These are phyloP conservation scores for Eimeria maxima DNA, from an alignment of 169 alveolate species.

Conservation along the genomic window DNA sequence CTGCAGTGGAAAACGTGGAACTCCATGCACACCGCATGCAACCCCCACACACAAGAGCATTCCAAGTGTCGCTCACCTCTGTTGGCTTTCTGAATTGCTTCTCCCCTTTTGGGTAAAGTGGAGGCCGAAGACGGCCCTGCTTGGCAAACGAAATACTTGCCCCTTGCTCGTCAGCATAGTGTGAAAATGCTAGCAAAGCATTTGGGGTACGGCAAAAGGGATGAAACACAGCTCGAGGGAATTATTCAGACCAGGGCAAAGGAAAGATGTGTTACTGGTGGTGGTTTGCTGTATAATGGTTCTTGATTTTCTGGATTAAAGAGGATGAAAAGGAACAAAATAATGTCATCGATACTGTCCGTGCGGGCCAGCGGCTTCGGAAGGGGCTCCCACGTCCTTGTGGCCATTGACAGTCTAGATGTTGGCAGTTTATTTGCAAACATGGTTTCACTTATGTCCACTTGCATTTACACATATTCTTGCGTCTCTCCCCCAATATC, in stretches of 20 bases:
- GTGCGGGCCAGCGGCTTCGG: background rate
- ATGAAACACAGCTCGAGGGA: background rate
- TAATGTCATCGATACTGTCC: no score
- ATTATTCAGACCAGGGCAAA: background rate
- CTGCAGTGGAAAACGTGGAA: background rate
- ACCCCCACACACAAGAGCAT: background rate
- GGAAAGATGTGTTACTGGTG: background rate
- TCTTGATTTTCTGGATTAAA: background rate
- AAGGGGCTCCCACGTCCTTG: background rate
- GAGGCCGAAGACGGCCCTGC: background rate
- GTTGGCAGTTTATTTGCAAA: background rate
- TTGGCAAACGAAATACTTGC: background rate
- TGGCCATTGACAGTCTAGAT: no score
- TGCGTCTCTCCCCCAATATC: no score
- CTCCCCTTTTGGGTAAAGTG: background rate
- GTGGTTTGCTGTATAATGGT: background rate
- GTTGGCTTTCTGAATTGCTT: background rate
- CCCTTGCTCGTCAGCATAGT: background rate
- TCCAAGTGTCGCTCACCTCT: background rate
- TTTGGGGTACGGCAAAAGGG: background rate
- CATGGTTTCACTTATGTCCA: background rate
- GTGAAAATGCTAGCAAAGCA: background rate
- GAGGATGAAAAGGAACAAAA: background rate
- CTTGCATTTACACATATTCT: background rate
- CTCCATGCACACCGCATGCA: background rate